Base-by-base conservation (phyloP, 371 early-diverging fungal species). In the Encephalitozoon intestinalis region DNA sequence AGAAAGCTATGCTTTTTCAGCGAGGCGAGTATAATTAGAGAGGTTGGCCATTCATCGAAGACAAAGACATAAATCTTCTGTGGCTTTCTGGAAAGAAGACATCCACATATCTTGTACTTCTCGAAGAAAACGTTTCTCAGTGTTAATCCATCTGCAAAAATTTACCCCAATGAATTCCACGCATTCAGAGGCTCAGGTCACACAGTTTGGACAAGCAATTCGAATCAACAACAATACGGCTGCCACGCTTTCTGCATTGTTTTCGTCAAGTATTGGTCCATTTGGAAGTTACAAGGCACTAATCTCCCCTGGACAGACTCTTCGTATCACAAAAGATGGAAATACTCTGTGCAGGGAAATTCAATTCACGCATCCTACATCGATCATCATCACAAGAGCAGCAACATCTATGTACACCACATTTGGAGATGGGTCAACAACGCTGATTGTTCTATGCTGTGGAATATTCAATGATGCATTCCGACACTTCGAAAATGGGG, bases 321-420 rank as follows among this genome's bases (percentile, higher is more conserved):
- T 87, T 30, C 76, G 77, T 11, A 66, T 85, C 4, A 84, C 84
- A 21, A 86, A 86, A 63, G 86, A 87, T 69, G 87, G 87, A 0
- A 52, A 75, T 49, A 79, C 71, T 0, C 73, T 87, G 21, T 77
- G 82, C 8, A 79, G 87, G 80, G 97, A 98, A 86, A 95, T 99
- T 91, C 93, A 92, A 87, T 95, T 98, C 85, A 94, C 94, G 88
- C 94, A 99, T 86, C 99, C 99, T 25, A 97, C 96, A 5, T 95
- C 98, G 46, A 91, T 93, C 69, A 93, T 99, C 91, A 94, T 99
- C 81, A 97, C 97, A 30, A 90, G 95, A 67, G 93, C 96, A 37
- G 96, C 97, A 8, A 92, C 92, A 40, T 96, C 96, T 34, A 94
- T 96, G 86, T 95, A 95, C 84, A 93, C 94, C 77, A 90, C 95